Conservation (phyloP, 495 filamentous ascomycete species). For the Aspergillus heteromorphus region DNA sequence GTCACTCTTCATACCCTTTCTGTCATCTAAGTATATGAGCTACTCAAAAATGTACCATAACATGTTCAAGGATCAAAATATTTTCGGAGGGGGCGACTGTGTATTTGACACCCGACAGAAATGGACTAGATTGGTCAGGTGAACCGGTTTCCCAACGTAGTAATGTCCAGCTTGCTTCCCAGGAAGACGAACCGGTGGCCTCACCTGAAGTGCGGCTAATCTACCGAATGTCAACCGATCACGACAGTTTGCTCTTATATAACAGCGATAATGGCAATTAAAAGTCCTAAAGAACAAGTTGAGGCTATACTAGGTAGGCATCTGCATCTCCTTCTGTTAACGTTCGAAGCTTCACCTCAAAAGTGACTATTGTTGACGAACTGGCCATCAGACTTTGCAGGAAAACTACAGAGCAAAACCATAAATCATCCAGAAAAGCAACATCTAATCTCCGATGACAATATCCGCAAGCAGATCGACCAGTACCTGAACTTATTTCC, state of each 20-base stretch:
- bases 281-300: not conserved
- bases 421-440: not conserved
- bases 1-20: constrained; percentile 7
- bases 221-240: not conserved
- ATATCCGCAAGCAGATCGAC: constrained; percentile 7
- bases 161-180: not conserved
- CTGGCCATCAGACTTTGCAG: constrained; percentile 10
- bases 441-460: not conserved
- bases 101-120: not conserved
- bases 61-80: not conserved
- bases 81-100: not conserved
- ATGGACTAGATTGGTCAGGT: constrained; percentile 12
- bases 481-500: constrained; percentile 6
- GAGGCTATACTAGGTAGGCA: constrained; percentile 8
- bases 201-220: not conserved
- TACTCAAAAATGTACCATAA: constrained; percentile 8
- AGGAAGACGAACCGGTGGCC: not conserved
- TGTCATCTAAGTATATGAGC: not conserved
- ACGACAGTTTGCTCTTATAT: not conserved
- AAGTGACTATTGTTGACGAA: not conserved
- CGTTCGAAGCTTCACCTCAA: not conserved
- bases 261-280: not conserved
- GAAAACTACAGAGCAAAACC: constrained; percentile 21
- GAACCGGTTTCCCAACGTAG: not conserved
- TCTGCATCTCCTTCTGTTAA: not conserved